A percentile compares a stretch with the other conserved stretches of the same genome.
Conservation (phyloP, 2,329 filamentous ascomycete genomes). For the Pseudocercospora eumusae region DNA sequence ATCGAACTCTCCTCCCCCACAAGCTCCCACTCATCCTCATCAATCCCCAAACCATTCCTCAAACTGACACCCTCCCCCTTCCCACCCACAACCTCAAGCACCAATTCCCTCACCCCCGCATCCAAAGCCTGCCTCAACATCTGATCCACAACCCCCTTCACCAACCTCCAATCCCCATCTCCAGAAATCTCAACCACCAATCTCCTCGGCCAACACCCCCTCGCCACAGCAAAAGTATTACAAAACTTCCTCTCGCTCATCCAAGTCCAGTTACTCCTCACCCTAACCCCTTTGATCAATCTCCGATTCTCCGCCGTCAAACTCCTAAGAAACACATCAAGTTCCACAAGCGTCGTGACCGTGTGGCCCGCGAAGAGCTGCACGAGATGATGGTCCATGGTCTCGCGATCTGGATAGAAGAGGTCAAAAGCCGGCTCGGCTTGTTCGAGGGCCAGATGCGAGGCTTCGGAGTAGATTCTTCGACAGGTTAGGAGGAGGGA, state of each 20-base stretch:
- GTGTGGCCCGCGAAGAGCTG: not conserved
- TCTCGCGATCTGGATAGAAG: not conserved
- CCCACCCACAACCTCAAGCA: not conserved
- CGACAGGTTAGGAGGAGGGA: not conserved
- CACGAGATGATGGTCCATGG: not conserved
- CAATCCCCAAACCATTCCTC: not conserved
- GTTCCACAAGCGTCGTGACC: not conserved
- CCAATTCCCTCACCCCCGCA: not conserved
- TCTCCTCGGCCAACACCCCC: constrained; percentile 1
- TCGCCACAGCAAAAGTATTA: constrained; percentile 4
- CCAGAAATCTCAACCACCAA: constrained; percentile 2
- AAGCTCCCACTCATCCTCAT: not conserved
- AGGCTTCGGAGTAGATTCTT: constrained; percentile 1
- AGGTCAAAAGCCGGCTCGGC: constrained; percentile 4
- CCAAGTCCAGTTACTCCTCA: not conserved
- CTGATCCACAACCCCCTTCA: not conserved
- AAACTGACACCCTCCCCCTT: not conserved
- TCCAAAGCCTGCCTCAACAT: not conserved
- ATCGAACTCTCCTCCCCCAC: not conserved
- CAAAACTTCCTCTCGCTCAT: not conserved
- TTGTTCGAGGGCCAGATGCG: constrained; percentile 2
- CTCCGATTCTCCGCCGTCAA: not conserved
- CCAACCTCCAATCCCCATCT: not conserved
- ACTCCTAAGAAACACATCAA: not conserved
- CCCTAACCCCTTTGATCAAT: not conserved